Evolutionary conservation across 2,329 filamentous ascomycete genomes (phyloP).

Genomic region (Trichoderma sp.): DNA sequence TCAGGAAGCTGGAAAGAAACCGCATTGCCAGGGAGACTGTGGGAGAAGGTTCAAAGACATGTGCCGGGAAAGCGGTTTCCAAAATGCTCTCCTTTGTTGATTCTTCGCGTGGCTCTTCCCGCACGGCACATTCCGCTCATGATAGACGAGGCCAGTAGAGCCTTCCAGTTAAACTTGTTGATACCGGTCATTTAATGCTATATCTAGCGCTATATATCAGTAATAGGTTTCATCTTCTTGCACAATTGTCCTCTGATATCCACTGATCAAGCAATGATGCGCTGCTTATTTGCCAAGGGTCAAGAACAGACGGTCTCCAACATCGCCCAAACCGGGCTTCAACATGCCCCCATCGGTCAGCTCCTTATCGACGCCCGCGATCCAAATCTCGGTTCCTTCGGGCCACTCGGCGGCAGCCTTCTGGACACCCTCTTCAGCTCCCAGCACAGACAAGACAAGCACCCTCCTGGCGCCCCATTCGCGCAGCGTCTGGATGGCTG

Average conservation of each 20-base stretch:
- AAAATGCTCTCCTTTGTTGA: background rate
- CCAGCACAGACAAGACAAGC: conserved; percentile 74
- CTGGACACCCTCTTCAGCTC: conserved; percentile 68
- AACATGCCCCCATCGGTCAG: conserved; percentile 85
- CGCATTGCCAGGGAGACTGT: no score
- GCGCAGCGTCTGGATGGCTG: conserved; percentile 82
- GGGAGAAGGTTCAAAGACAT: background rate
- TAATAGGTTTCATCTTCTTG: conserved; percentile 26
- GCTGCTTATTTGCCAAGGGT: conserved; percentile 76
- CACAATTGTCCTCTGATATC: background rate
- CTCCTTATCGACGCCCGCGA: conserved; percentile 75
- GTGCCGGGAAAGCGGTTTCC: background rate
- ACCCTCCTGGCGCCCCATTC: conserved; percentile 91
- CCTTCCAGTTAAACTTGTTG: background rate
- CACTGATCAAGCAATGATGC: background rate
- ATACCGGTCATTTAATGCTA: conserved; percentile 23
- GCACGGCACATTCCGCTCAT: background rate
- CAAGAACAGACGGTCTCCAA: conserved; percentile 86
- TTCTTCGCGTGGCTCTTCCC: background rate
- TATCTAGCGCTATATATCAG: conserved; percentile 22
- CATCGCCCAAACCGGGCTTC: conserved; percentile 84
- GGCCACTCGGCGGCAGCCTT: conserved; percentile 77
- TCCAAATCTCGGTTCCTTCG: conserved; percentile 76
- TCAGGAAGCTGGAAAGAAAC: no score
- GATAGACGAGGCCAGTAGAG: background rate